Conservation (phyloP, 768 basidiomycete species). For the Kwoniella dejecticola region DNA sequence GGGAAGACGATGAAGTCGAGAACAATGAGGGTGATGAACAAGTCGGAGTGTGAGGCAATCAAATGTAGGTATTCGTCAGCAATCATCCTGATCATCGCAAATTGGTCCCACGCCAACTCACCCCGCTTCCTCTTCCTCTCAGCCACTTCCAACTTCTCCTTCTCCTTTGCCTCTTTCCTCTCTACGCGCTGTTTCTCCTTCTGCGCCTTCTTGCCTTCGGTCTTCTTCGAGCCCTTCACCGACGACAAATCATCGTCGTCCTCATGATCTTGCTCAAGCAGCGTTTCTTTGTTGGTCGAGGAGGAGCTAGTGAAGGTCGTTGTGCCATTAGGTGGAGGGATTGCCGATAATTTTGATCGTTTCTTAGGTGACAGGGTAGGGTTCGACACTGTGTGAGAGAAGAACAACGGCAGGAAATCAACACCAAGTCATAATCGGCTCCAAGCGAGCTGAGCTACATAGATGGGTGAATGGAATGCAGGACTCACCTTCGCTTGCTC, state of each 20-base stretch:
- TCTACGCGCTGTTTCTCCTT: slow-evolving; percentile 67
- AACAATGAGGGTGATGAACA: neutral
- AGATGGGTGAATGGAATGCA: neutral
- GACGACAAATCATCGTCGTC: slow-evolving; percentile 14
- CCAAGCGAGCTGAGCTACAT: too few relatives aligned
- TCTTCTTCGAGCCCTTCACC: slow-evolving; percentile 46
- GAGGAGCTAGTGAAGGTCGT: neutral
- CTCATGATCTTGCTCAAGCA: slow-evolving; percentile 12
- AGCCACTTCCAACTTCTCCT: slow-evolving; percentile 65
- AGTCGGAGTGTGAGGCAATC: neutral
- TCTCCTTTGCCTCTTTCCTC: slow-evolving; percentile 64
- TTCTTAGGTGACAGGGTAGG: slow-evolving; percentile 13
- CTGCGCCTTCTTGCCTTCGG: slow-evolving; percentile 75
- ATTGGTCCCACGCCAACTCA: neutral
- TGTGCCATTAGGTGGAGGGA: neutral
- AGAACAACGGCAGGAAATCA: slow-evolving; percentile 53
- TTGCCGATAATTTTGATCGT: slow-evolving; percentile 55
- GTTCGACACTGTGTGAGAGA: slow-evolving; percentile 53
- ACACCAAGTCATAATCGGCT: neutral
- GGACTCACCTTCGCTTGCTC: slow-evolving; percentile 41
- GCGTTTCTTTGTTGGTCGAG: neutral
- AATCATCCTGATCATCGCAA: neutral
- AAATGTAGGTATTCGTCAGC: too few relatives aligned
- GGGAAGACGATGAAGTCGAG: neutral
- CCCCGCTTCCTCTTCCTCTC: slow-evolving; percentile 60